These are phyloP conservation scores for Trichoderma breve DNA, from an alignment of 2,329 filamentous ascomycete species.

Conservation along the genomic window DNA sequence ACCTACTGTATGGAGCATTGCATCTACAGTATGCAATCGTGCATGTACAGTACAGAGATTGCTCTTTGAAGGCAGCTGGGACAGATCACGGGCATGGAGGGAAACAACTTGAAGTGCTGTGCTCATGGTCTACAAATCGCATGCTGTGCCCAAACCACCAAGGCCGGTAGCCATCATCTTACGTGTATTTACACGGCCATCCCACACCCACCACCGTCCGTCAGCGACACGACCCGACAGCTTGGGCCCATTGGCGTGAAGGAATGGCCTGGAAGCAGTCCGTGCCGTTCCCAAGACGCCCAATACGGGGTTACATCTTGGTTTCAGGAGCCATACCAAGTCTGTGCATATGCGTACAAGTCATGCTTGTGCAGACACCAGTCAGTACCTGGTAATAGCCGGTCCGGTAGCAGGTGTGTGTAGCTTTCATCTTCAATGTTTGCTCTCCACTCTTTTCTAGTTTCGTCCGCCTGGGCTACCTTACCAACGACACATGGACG, in stretches of 20 bases:
- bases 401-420: background rate
- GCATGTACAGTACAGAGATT: background rate
- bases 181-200: background rate
- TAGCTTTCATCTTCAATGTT: background rate
- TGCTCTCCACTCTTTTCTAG: background rate
- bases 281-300: background rate
- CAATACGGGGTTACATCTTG: background rate
- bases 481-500: background rate
- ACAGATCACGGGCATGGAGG: background rate
- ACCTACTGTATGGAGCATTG: background rate
- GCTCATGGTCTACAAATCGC: background rate
- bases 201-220: background rate
- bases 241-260: constrained; percentile 8
- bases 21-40: background rate
- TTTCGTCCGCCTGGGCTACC: background rate
- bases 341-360: background rate
- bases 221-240: constrained; percentile 13
- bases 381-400: background rate
- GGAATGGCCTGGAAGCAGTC: background rate
- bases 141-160: background rate
- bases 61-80: background rate
- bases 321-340: background rate
- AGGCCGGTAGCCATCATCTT: background rate
- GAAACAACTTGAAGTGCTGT: background rate
- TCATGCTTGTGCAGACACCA: background rate